These are phyloP conservation scores for Myxozyma vanderwaltii DNA, from an alignment of 805 yeast species.

Conservation along the genomic window DNA sequence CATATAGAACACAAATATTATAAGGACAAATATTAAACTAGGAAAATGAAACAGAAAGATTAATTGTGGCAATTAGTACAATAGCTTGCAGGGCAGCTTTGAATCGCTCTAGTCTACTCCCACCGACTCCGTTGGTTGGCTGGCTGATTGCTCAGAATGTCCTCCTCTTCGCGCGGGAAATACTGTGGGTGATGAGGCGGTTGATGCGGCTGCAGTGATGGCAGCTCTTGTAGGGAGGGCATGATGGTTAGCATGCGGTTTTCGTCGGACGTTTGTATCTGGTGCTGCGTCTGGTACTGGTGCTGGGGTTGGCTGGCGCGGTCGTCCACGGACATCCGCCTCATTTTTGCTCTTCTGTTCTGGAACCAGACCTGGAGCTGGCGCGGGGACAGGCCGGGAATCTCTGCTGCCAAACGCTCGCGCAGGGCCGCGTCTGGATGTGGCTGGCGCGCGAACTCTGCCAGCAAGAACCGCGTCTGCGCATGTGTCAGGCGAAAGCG, in stretches of 20 bases:
- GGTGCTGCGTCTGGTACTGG: background rate
- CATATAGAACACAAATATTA: background rate
- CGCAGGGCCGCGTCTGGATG: conserved; percentile 27
- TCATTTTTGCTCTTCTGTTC: conserved; percentile 31
- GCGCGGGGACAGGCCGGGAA: conserved; percentile 29
- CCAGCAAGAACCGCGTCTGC: conserved; percentile 30
- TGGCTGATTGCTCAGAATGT: background rate
- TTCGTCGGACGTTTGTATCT: background rate
- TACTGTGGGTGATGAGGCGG: conserved; percentile 2
- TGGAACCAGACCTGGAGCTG: conserved; percentile 35
- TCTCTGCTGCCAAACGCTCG: conserved; percentile 28
- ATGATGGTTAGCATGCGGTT: background rate
- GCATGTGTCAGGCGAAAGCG: conserved; percentile 28
- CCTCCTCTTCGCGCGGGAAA: conserved; percentile 9
- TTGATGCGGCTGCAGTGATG: background rate
- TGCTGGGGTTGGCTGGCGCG: background rate
- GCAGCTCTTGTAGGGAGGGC: background rate
- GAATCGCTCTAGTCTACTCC: too few relatives aligned
- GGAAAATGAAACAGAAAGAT: background rate
- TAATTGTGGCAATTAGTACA: too few relatives aligned
- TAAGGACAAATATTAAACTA: background rate
- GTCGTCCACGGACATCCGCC: conserved; percentile 14
- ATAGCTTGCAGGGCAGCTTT: too few relatives aligned
- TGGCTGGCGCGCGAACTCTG: conserved; percentile 29
- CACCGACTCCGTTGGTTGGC: background rate